phyloP scores from a whole-genome alignment of 495 filamentous ascomycete genomes.

The Bacidia rubella region DNA sequence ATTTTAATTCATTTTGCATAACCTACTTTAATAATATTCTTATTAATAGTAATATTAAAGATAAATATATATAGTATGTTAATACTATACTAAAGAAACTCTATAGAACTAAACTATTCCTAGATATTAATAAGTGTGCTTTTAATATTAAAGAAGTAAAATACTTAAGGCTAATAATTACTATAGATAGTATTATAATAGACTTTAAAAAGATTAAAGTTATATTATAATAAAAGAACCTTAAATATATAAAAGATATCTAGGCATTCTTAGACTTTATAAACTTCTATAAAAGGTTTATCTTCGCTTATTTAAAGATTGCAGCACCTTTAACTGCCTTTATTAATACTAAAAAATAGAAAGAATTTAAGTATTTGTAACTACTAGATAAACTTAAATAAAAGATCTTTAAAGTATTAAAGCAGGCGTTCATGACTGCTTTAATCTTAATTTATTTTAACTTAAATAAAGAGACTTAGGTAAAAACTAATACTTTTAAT shows the following conservation, averaged over 20 bases:
- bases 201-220: slow-evolving; percentile 2
- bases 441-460: neutral
- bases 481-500: neutral
- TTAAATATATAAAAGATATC: neutral
- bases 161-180: neutral
- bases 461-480: neutral
- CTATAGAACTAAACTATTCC: neutral
- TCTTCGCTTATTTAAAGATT: neutral
- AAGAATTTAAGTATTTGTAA: neutral
- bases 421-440: neutral
- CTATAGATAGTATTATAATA: neutral
- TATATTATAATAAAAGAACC: neutral
- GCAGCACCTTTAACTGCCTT: neutral
- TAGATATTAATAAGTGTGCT: neutral
- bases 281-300: neutral
- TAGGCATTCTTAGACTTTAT: neutral
- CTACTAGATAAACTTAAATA: neutral
- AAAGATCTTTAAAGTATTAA: neutral
- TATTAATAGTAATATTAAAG: neutral
- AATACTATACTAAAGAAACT: neutral
- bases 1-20: neutral
- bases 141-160: slow-evolving; percentile 2
- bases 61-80: neutral
- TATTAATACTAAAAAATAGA: neutral
- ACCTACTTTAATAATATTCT: neutral